These are phyloP conservation scores for Diplotaxis tenuifolia DNA, from an alignment of 345 rosid species.

Conservation along the genomic window DNA sequence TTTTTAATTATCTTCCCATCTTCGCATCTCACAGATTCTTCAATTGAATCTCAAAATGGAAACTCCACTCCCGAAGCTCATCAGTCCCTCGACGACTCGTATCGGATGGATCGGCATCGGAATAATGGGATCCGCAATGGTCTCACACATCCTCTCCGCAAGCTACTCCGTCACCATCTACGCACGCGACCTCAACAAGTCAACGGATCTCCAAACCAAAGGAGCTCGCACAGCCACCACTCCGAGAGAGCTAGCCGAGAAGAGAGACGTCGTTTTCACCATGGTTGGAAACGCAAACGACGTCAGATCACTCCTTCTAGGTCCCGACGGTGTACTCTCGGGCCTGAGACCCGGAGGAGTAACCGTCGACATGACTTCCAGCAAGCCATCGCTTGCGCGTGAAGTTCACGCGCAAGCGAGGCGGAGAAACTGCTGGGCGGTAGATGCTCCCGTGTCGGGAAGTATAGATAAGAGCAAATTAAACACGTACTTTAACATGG, in stretches of 20 bases:
- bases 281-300: conserved; percentile 79
- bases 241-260: conserved; percentile 47
- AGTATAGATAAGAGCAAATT: conserved; percentile 34
- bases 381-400: conserved; percentile 60
- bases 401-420: conserved; percentile 54
- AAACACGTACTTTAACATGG: conserved; percentile 28
- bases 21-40: not conserved
- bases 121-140: conserved; percentile 85
- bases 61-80: conserved; percentile 55
- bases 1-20: not conserved
- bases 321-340: conserved; percentile 49
- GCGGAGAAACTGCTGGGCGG: conserved; percentile 52
- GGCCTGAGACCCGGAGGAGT: conserved; percentile 61
- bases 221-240: conserved; percentile 57
- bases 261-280: conserved; percentile 67
- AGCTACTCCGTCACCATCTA: conserved; percentile 64
- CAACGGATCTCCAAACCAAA: conserved; percentile 48
- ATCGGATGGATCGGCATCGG: conserved; percentile 91
- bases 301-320: conserved; percentile 61
- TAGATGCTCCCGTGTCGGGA: conserved; percentile 79
- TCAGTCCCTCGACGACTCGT: conserved; percentile 49
- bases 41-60: conserved; percentile 47
- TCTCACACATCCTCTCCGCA: conserved; percentile 66
- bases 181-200: conserved; percentile 63
- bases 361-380: conserved; percentile 66